Evolutionary conservation across 192 early-diverging fungal genomes (phyloP).

Genomic region (Linnemannia elongata): DNA sequence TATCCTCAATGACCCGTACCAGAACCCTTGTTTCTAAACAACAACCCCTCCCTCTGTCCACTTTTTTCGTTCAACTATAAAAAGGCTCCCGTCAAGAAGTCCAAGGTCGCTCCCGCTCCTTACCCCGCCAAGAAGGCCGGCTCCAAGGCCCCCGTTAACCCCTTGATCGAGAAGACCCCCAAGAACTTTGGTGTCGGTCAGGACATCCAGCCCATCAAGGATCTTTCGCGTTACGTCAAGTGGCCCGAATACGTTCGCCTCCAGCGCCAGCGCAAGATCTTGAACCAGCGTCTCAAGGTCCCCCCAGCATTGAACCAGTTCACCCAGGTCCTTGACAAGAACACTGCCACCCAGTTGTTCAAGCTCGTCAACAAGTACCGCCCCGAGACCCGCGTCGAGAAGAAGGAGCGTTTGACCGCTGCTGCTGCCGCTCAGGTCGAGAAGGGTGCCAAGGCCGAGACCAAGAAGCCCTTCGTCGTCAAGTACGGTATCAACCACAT

Average conservation of each 20-base stretch:
- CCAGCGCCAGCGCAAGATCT: slow-evolving; percentile 98
- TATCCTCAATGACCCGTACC: slow-evolving; percentile 55
- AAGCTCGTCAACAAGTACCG: slow-evolving; percentile 99
- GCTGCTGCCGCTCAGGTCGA: slow-evolving; percentile 92
- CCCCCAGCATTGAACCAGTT: slow-evolving; percentile 99
- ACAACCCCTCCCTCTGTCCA: not conserved
- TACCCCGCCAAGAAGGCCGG: slow-evolving; percentile 78
- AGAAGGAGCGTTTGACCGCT: slow-evolving; percentile 91
- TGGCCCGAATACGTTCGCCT: slow-evolving; percentile 99
- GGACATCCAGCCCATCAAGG: slow-evolving; percentile 95
- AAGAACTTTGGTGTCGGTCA: slow-evolving; percentile 97
- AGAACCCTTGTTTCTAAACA: slow-evolving; percentile 39
- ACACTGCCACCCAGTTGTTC: slow-evolving; percentile 98
- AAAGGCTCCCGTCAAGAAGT: slow-evolving; percentile 67
- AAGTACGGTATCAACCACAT: slow-evolving; percentile 99
- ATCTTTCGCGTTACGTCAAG: slow-evolving; percentile 97
- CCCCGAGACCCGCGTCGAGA: slow-evolving; percentile 97
- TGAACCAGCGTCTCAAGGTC: slow-evolving; percentile 98
- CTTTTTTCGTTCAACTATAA: not conserved
- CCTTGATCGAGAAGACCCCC: slow-evolving; percentile 94
- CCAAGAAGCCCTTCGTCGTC: slow-evolving; percentile 95
- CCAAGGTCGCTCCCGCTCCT: slow-evolving; percentile 95
- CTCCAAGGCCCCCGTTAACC: slow-evolving; percentile 82
- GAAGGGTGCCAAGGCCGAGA: slow-evolving; percentile 84
- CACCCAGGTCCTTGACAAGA: slow-evolving; percentile 97